These are phyloP conservation scores for Verticillium nubilum DNA, from an alignment of 2,329 filamentous ascomycete genomes.

Conservation along the genomic window DNA sequence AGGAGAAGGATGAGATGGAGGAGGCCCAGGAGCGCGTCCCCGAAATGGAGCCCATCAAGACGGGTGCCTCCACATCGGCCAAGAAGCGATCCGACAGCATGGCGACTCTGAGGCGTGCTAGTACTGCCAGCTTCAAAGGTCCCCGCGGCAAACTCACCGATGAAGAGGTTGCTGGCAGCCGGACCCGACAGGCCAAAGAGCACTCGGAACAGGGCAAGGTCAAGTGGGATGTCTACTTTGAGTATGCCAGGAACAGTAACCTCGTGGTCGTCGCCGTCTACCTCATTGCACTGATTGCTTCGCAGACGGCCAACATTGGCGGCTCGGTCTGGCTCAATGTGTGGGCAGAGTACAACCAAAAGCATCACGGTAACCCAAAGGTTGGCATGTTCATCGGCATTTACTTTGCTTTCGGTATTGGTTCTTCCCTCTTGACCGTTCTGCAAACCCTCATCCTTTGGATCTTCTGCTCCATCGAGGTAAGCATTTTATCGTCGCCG, in stretches of 20 bases:
- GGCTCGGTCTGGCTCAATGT: slow-evolving; percentile 90
- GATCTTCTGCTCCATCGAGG: slow-evolving; percentile 99
- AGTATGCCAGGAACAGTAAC: slow-evolving; percentile 95
- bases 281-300: slow-evolving; percentile 66
- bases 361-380: slow-evolving; percentile 61
- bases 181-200: slow-evolving; percentile 83
- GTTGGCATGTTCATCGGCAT: slow-evolving; percentile 90
- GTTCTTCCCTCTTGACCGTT: slow-evolving; percentile 78
- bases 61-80: slow-evolving; percentile 36
- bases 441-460: slow-evolving; percentile 91
- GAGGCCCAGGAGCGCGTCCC: slow-evolving; percentile 73
- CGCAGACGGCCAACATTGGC: slow-evolving; percentile 77
- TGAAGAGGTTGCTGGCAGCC: slow-evolving; percentile 69
- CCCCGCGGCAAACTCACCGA: slow-evolving; percentile 79
- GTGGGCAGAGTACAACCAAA: slow-evolving; percentile 79
- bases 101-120: slow-evolving; percentile 80
- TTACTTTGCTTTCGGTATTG: slow-evolving; percentile 92
- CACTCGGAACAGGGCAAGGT: slow-evolving; percentile 92
- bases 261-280: slow-evolving; percentile 79
- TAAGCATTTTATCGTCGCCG: slow-evolving; percentile 27
- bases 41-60: slow-evolving; percentile 71
- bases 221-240: slow-evolving; percentile 90
- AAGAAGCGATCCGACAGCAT: slow-evolving; percentile 65
- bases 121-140: slow-evolving; percentile 83
- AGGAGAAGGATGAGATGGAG: slow-evolving; percentile 63